Evolutionary conservation across 2,329 filamentous ascomycete species (phyloP), one percentile per base, ranked within the genome.

Genomic region (Akanthomyces dipterigenus): DNA sequence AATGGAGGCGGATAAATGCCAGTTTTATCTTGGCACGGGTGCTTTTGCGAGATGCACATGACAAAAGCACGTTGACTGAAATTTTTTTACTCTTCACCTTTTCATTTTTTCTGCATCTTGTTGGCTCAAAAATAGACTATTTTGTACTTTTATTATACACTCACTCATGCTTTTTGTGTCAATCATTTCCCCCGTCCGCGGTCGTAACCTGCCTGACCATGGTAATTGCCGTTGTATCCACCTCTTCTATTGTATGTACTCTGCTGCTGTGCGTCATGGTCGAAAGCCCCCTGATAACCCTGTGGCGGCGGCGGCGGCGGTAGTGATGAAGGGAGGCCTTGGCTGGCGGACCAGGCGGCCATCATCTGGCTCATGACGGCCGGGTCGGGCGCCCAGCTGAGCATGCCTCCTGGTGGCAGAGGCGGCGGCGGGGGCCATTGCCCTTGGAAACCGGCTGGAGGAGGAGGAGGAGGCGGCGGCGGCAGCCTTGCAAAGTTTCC

Each of bases 361-460:
- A 62, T 63, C 61, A 62, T 61, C 46, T 58, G 59, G 31, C 48
- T 57, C 42, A 63, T 58, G 4, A 63, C 51, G 9, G 58, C 60
- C n/a, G 64, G 59, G 26, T 60, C 63, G 34, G 63, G 61, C 20
- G 64, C 58, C 67, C 67, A 69, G 50, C 54, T 63, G 61, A 57
- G 48, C 26, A 58, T 51, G 6, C 60, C 57, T 7, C 65, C 65
- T 12, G 22, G n/a, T 28, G 61, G 55, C 14, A 71, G 72, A 6
- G 76, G 75, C 8, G 71, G 72, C 1, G 70, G 72, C 7, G 72
- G 72, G 8, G 72, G 77, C 77, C 78, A 80, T 12, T 72, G 71
- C 2, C 76, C 77, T 54, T 72, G 70, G 56, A 75, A 78, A 5
- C 75, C 75, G 16, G 66, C 65, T 5, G 73, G 76, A 4, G 74